Evolutionary conservation across 2,329 filamentous ascomycete species (phyloP), one percentile per base, ranked within the genome.

Genomic region (Fusarium acutatum): DNA sequence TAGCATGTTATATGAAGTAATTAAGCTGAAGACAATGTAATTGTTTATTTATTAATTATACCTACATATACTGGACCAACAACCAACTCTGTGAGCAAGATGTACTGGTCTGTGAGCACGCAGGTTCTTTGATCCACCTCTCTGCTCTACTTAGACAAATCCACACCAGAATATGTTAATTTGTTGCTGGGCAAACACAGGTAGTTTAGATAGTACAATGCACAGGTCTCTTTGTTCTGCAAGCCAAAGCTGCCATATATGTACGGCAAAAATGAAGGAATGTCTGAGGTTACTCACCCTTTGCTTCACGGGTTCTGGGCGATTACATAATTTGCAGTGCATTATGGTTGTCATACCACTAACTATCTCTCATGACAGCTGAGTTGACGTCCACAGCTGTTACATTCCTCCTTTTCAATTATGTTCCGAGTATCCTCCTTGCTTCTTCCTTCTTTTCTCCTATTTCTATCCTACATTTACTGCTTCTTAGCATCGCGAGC

Each of bases 401-500:
- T 43, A 32, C 18, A 41, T 60, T 60, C 59, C 49, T 30, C 34
- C 63, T 72, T 69, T 71, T 52, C 28, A 7, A 30, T 24, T 26
- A 24, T 15, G 9, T 35, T 53, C 38, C 10, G 2, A n/a, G 34
- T 18, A 28, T n/a, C 20, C 38, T 26, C 18, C 9, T 37, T 5
- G 12, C 43, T 24, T 18, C 13, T 18, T 26, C 24, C 8, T 26
- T 12, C 26, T 9, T 30, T 20, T 34, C 43, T 12, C 3, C 17
- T 30, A 15, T 43, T 14, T 26, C 18, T 6, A 17, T 3, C 20
- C 17, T 80, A 76, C 8, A 26, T 82, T 74, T 78, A 84, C 78
- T 83, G 81, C 84, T 93, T 94, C 88, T 94, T 94, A 15, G 90
- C 91, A 61, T 97, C 93, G 50, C 94, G 90, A 78, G 94, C 94